Evolutionary conservation across 1,284 basidiomycete species (phyloP), one percentile per base, ranked within the genome.

Genomic region (Ustilago vetiveriae): DNA sequence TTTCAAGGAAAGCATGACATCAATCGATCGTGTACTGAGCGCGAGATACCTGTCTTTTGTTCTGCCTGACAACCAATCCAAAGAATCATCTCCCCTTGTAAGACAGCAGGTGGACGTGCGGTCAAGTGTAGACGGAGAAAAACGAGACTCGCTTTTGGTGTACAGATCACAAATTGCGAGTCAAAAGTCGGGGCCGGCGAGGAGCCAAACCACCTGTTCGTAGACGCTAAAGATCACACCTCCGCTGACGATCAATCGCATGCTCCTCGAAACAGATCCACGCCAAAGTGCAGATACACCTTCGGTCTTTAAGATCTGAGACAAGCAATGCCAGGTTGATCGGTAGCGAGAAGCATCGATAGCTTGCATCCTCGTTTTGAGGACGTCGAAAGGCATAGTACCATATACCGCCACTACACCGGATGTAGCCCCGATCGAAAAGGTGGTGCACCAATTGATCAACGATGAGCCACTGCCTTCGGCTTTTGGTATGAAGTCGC

Each of bases 361-460:
- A 23, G 38, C 38, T 23, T 40, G 38, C 38, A 40, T 40, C 9
- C 38, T 21, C n/a, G 38, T 40, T 17, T 40, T 40, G 22, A 40
- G 38, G 8, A 40, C 38, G 38, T 40, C 38, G 19, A 40, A 40
- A 11, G 38, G 38, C 38, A 40, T 40, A 4, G 38, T 40, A 5
- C 22, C 38, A 17, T 40, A 40, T 10, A 40, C 38, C 7, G 38
- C 38, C 11, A 26, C 38, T 10, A 40, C 38, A 7, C 38, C 38
- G 3, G 38, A 40, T 23, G 38, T 23, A 16, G 38, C 38, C 5
- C 38, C 38, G 23, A 40, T 40, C 5, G 38, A 24, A 17, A 40
- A 40, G 9, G 38, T 40, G 11, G 17, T 16, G 9, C 23, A 23
- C 38, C 38, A 40, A 14, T 40, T 40, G 38, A 26, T 17, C 6